These are phyloP conservation scores for Agarophyton chilense DNA, from an alignment of 23 red algal genomes.

Conservation along the genomic window DNA sequence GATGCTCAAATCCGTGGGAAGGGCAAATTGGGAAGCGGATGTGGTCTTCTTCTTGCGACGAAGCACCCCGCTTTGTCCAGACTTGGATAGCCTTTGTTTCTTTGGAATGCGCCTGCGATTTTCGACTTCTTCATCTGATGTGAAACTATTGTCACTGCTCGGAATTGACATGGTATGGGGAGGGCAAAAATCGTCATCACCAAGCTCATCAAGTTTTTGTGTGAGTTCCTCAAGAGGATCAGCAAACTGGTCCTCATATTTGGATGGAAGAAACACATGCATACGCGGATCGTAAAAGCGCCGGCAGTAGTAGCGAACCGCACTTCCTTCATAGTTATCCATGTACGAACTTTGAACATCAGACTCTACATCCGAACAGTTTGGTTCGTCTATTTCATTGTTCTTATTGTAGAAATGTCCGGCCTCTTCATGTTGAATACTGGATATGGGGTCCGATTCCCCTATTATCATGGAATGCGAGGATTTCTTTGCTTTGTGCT, in stretches of 20 bases:
- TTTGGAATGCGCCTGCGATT: background rate
- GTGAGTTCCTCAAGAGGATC: constrained; percentile 26
- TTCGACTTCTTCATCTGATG: background rate
- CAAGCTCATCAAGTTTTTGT: background rate
- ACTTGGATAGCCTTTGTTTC: background rate
- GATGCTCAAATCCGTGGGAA: constrained; percentile 28
- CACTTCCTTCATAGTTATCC: constrained; percentile 54
- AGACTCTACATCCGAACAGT: background rate
- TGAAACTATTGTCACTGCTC: background rate
- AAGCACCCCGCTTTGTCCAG: background rate
- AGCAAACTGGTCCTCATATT: constrained; percentile 39
- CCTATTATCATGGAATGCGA: background rate
- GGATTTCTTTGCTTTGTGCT: background rate
- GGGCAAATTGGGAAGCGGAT: constrained; percentile 37
- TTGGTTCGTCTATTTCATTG: background rate
- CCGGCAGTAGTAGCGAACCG: constrained; percentile 48
- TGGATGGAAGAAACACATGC: constrained; percentile 21
- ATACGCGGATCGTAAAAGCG: constrained; percentile 51
- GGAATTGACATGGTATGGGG: background rate
- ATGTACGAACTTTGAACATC: constrained; percentile 26
- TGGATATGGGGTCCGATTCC: background rate
- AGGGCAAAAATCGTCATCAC: background rate
- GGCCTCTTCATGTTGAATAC: background rate
- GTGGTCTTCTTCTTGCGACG: constrained; percentile 5
- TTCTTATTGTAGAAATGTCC: no score